Evolutionary conservation across 2,329 filamentous ascomycete genomes (phyloP), one percentile per base, ranked within the genome.

Genomic region (Pseudocercospora ulei): DNA sequence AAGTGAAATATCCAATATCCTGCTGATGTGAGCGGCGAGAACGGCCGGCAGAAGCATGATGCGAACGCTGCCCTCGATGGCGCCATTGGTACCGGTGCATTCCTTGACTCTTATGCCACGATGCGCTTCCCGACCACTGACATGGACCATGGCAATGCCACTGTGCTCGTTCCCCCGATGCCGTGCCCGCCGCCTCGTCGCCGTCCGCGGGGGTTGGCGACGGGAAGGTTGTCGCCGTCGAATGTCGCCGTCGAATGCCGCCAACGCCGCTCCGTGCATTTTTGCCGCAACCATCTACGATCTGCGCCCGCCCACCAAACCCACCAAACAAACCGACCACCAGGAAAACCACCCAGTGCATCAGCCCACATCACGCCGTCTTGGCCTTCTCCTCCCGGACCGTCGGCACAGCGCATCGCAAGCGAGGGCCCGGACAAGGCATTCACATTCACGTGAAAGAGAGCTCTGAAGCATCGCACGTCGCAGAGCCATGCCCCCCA

Each of bases 401-500:
- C 12, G 23, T 25, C 23, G 23, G 23, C 9, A 25, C 9, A 25
- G 9, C 23, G 23, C 23, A 25, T 11, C 24, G 24, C 6, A 26
- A 26, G 27, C 27, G 27, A 29, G 12, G 27, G 17, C 12, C 27
- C 27, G 27, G 12, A 29, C n/a, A n/a, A n/a, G n/a, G 14, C 12
- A 29, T 29, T 29, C 27, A 29, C 27, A 12, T 29, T 16, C 27
- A 25, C 9, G 14, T 11, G 34, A 17, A 27, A 28, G 24, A 38
- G 17, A 38, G 16, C 35, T 28, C 19, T 7, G n/a, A 27, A 9
- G 31, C 31, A 35, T 22, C 33, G 20, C 33, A 6, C 16, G 22
- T 14, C 22, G 17, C 11, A 3, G 20, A 26, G 27, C 25, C 19
- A 44, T 44, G 41, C 12, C 41, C 7, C 19, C 31, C n/a, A 37